Evolutionary conservation across 2,329 filamentous ascomycete species (phyloP).

Genomic region (Aspergillus ibericus): DNA sequence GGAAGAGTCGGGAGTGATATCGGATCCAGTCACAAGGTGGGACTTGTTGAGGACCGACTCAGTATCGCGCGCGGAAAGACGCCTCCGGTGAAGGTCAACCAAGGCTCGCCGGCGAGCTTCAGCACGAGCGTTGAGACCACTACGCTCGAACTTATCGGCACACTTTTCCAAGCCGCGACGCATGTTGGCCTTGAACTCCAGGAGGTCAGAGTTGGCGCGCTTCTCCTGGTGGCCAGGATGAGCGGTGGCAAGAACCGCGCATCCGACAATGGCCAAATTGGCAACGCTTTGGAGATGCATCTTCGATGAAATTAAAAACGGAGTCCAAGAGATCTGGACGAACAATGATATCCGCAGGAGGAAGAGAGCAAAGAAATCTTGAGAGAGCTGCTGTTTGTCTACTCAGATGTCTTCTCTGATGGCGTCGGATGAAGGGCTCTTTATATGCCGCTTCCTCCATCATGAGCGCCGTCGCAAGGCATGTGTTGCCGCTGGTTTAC

Average conservation of each 20-base stretch:
- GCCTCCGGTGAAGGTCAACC: conserved; percentile 19
- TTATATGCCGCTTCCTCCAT: background rate
- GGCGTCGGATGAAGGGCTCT: background rate
- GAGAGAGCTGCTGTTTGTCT: background rate
- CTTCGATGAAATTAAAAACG: background rate
- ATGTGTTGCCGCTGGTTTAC: background rate
- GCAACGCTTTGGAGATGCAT: conserved; percentile 2
- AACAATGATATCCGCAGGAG: background rate
- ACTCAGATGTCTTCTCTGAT: background rate
- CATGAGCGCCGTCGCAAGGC: background rate
- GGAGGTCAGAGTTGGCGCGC: conserved; percentile 7
- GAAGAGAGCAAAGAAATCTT: background rate
- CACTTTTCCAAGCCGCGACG: conserved; percentile 24
- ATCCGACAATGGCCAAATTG: background rate
- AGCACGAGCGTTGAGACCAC: conserved; percentile 21
- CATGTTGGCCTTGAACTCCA: conserved; percentile 11
- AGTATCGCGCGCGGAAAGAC: conserved; percentile 32
- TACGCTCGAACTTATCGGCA: conserved; percentile 20
- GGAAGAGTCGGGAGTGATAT: conserved; percentile 21
- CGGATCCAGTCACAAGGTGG: conserved; percentile 37
- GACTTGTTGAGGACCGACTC: conserved; percentile 36
- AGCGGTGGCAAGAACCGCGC: background rate
- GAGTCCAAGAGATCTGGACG: background rate
- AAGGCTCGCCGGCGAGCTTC: background rate
- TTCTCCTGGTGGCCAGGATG: conserved; percentile 10